A percentile compares a stretch with the other conserved stretches of the same genome.
Evolutionary conservation across 2,329 filamentous ascomycete genomes (phyloP).

Genomic region (Botryotinia globosa): DNA sequence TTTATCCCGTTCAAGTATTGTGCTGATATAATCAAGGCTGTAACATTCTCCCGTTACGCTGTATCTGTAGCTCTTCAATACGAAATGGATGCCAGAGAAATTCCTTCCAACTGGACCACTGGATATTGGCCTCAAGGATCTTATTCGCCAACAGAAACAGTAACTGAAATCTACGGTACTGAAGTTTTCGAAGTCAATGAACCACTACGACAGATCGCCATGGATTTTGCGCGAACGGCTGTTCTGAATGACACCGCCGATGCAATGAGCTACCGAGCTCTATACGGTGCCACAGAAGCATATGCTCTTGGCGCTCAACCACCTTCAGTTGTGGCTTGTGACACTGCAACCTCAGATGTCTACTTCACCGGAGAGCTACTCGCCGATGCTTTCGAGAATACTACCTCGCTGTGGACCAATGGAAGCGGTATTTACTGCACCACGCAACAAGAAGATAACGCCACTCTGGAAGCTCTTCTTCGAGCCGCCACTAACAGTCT

Average conservation of each 20-base stretch:
- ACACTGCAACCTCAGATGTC: conserved; percentile 67
- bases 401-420: conserved; percentile 61
- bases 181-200: conserved; percentile 65
- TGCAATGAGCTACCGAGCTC: conserved; percentile 51
- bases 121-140: conserved; percentile 66
- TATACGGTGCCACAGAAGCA: conserved; percentile 42
- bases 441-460: conserved; percentile 69
- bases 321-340: conserved; percentile 51
- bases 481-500: conserved; percentile 53
- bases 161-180: conserved; percentile 58
- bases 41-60: conserved; percentile 64
- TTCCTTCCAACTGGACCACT: conserved; percentile 60
- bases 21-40: conserved; percentile 41
- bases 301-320: conserved; percentile 11
- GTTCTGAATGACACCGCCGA: conserved; percentile 49
- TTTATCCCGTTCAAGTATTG: neutral
- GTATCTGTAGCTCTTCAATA: conserved; percentile 73
- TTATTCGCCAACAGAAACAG: conserved; percentile 51
- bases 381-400: conserved; percentile 60
- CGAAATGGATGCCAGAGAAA: conserved; percentile 67
- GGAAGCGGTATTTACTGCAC: conserved; percentile 65
- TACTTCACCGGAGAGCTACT: conserved; percentile 64
- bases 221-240: conserved; percentile 48
- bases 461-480: conserved; percentile 61
- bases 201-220: conserved; percentile 49